Evolutionary conservation across 2,329 filamentous ascomycete genomes (phyloP), one percentile per base, ranked within the genome.

Genomic region (Beauveria medogensis): DNA sequence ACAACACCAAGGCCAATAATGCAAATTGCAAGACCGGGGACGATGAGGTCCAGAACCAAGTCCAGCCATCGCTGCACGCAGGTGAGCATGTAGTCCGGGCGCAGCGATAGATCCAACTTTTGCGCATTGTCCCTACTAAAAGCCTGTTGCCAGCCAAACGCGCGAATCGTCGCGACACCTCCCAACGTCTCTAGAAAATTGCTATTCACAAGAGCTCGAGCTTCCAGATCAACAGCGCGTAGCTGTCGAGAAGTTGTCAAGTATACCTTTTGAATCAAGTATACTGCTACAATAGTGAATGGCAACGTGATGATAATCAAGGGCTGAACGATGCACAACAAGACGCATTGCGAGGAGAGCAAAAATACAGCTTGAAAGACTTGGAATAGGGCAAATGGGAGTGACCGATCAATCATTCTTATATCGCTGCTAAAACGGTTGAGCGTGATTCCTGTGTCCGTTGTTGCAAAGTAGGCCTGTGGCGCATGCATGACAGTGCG

Each of bases 31-130:
- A 47, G 41, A 24, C 40, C 41, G 3, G 54, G 54, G 20, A 79
- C 75, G 7, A 79, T 67, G 20, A 80, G 65, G 62, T 79, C 75
- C 12, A 80, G 64, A 2, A 76, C 75, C 2, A 80, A 65, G 1
- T 69, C 73, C 4, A 79, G 69, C 77, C 77, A 80, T 46, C 75
- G 71, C 63, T 80, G 78, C 20, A 78, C 73, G 22, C 72, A 71
- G 54, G 71, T 74, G 34, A 79, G 70, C 18, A 77, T 69, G 62
- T 80, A 62, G 3, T 53, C 48, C 10, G 54, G 47, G 8, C 60
- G 46, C 48, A 51, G 37, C 24, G 60, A 62, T 9, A 46, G 5
- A 20, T 58, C 48, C 10, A 62, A 47, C 22, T 52, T 48, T 10
- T 18, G 22, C 10, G 43, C 47, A 53, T 58, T 58, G 7, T 57